These are phyloP conservation scores for Aspergillus piperis DNA, from an alignment of 2,329 filamentous ascomycete species.

Conservation along the genomic window DNA sequence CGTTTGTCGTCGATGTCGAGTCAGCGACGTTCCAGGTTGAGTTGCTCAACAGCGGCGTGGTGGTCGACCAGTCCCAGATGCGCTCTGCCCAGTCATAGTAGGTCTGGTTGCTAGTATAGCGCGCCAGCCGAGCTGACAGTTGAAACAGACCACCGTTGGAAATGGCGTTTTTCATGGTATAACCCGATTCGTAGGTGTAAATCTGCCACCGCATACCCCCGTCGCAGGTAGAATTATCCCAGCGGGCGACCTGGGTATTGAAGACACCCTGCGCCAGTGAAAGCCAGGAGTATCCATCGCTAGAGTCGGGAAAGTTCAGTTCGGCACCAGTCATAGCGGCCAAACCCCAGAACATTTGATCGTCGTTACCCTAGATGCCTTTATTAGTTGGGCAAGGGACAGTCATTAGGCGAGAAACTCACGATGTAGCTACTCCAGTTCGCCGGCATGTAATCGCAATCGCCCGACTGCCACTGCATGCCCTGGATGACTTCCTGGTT, in stretches of 20 bases:
- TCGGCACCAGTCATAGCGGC: slow-evolving; percentile 60
- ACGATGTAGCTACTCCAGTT: slow-evolving; percentile 36
- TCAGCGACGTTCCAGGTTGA: slow-evolving; percentile 56
- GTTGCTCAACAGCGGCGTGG: slow-evolving; percentile 52
- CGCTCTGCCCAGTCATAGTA: slow-evolving; percentile 66
- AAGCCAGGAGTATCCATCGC: slow-evolving; percentile 71
- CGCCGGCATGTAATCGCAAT: slow-evolving; percentile 43
- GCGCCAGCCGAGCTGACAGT: slow-evolving; percentile 33
- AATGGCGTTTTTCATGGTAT: slow-evolving; percentile 38
- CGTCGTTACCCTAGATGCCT: slow-evolving; percentile 54
- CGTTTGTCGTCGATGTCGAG: slow-evolving; percentile 53
- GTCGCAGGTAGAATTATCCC: slow-evolving; percentile 66
- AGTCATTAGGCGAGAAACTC: background rate
- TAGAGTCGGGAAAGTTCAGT: slow-evolving; percentile 37
- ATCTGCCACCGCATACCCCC: slow-evolving; percentile 63
- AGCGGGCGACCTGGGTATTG: slow-evolving; percentile 72
- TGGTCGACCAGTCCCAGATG: slow-evolving; percentile 60
- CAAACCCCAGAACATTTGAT: slow-evolving; percentile 61
- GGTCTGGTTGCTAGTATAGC: slow-evolving; percentile 33
- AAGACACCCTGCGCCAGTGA: slow-evolving; percentile 76
- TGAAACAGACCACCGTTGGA: slow-evolving; percentile 38
- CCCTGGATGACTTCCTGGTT: slow-evolving; percentile 41
- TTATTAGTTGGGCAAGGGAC: background rate
- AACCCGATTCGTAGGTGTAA: slow-evolving; percentile 36
- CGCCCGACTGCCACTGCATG: slow-evolving; percentile 41